phyloP scores from a whole-genome alignment of 202 grass and related monocot species.

The Setaria italica region DNA sequence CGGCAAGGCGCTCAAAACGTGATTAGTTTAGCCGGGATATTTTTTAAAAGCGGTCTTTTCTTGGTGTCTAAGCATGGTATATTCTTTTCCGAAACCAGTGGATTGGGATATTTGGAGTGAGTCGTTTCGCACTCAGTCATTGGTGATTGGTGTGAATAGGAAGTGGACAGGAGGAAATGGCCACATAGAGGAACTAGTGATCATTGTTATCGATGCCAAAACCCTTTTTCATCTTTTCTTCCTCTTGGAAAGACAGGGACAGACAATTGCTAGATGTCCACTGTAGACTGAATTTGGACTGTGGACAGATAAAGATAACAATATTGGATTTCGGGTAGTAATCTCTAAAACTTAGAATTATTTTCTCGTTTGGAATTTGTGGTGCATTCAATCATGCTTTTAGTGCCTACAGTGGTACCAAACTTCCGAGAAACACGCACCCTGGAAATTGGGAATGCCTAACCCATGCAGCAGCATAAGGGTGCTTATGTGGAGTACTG shows the following conservation, averaged over 20 bases:
- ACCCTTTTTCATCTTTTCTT: not conserved
- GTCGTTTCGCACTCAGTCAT: constrained; percentile 4
- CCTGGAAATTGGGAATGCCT: not conserved
- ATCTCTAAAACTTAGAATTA: not conserved
- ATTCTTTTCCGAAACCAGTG: constrained; percentile 32
- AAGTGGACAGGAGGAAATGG: not conserved
- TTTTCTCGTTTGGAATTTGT: not conserved
- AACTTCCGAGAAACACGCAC: constrained; percentile 14
- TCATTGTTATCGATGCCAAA: not conserved
- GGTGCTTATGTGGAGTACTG: not conserved
- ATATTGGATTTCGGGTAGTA: not conserved
- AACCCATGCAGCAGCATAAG: not conserved
- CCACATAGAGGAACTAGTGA: constrained; percentile 4
- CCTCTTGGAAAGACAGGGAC: not conserved
- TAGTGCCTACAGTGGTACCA: not conserved
- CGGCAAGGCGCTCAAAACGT: not conserved
- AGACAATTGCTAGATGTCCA: not conserved
- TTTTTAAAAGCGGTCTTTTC: constrained; percentile 4
- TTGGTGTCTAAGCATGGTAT: constrained; percentile 33
- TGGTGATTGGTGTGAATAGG: constrained; percentile 10
- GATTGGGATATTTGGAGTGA: constrained; percentile 10
- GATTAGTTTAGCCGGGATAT: not conserved
- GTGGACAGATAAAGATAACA: not conserved
- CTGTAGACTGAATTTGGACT: not conserved
- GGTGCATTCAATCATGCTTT: not conserved